Base-by-base conservation (phyloP, 2,329 filamentous ascomycete species). In the Bretziella fagacearum region DNA sequence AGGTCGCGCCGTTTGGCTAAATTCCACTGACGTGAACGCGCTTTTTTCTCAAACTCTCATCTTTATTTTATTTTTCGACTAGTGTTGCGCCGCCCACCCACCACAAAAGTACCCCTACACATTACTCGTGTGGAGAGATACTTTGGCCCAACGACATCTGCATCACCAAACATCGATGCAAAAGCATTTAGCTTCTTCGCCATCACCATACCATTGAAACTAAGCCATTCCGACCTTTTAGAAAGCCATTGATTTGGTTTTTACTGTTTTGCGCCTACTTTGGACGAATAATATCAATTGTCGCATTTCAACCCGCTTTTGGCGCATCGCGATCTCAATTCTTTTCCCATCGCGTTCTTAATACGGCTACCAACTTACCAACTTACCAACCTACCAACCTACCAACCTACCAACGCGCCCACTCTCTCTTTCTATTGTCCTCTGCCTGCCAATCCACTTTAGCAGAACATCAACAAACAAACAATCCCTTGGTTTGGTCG, bases 11-110 rank as follows among this genome's bases (percentile, higher is more conserved):
- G 42, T 48, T 51, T 46, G 23, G 49, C 42, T 46, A 46, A 48
- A 52, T 49, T 48, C 46, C 22, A 47, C 46, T 43, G 51, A 52
- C 52, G 50, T 53, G 50, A 47, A 51, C 49, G 52, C 52, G 52
- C 47, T 49, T 52, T 53, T 33, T 53, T 49, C 46, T 44, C 45
- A 46, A 48, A 48, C 40, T 40, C 35, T 45, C 40, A 40, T 36
- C 27, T 42, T 46, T 43, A 32, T 46, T 44, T 50, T 49, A 45
- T 46, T 44, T 47, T 49, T 42, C 35, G 27, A 46, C 18, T 39
- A n/a, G n/a, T 44, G 20, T 49, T 48, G 46, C 49, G 46, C 42
- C 46, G 27, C 33, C 29, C 13, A 15, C 41, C 40, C 30, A 43
- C 30, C 35, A 25, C 22, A 33, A 10, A 47, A 49, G 48, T 50